phyloP scores from a whole-genome alignment of 164 flowering plant species.

The Malania oleifera region DNA sequence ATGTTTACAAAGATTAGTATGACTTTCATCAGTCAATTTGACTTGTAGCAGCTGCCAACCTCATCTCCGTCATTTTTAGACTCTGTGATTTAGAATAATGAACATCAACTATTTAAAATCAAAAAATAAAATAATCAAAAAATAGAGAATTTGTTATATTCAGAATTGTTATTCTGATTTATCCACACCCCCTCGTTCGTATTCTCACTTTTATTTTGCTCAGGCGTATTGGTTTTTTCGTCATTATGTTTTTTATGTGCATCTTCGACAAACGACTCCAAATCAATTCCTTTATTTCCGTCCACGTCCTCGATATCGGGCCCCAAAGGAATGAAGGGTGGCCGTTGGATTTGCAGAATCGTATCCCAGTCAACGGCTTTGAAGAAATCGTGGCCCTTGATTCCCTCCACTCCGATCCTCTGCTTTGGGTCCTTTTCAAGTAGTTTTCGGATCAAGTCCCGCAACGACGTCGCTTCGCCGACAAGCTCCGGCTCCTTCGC shows the following conservation, averaged over 20 bases:
- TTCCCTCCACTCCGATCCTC: slow-evolving; percentile 46
- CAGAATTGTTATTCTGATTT: slow-evolving; percentile 4
- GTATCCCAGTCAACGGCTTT: slow-evolving; percentile 55
- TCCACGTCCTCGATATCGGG: slow-evolving; percentile 19
- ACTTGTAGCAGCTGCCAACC: too few species aligned
- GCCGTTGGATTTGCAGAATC: slow-evolving; percentile 41
- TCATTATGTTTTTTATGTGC: slow-evolving; percentile 21
- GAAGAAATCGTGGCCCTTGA: slow-evolving; percentile 77
- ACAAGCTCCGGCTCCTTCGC: slow-evolving; percentile 44
- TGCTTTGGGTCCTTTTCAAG: slow-evolving; percentile 59
- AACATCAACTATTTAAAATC: too few species aligned
- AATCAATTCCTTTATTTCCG: slow-evolving; percentile 38
- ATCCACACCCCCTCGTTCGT: slow-evolving; percentile 18
- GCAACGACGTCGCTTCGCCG: slow-evolving; percentile 67
- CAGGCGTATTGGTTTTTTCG: background rate
- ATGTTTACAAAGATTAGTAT: too few species aligned
- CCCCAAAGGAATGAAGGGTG: slow-evolving; percentile 62
- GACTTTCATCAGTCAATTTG: too few species aligned
- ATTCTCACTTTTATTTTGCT: background rate
- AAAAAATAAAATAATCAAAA: too few species aligned
- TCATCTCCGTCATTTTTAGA: too few species aligned
- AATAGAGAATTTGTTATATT: slow-evolving; percentile 16
- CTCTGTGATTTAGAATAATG: too few species aligned
- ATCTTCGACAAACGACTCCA: slow-evolving; percentile 48
- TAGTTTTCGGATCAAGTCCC: slow-evolving; percentile 60